These are phyloP conservation scores for Rhizopogon vinicolor DNA, from an alignment of 768 basidiomycete genomes.

Conservation along the genomic window DNA sequence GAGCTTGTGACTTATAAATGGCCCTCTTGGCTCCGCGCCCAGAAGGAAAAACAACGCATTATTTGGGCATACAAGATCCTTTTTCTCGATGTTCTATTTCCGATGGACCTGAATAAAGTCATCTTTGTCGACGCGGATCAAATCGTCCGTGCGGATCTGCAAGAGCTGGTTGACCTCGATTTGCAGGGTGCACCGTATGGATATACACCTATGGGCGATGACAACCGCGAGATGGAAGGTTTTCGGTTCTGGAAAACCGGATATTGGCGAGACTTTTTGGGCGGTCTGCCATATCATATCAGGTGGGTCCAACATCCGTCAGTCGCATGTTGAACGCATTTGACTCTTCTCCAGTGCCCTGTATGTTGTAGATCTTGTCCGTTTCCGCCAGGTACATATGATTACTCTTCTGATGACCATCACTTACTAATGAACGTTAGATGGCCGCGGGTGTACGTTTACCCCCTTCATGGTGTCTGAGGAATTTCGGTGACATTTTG, in stretches of 20 bases:
- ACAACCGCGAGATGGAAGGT: conserved; percentile 92
- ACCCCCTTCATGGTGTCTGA: not conserved
- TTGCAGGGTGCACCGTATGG: conserved; percentile 92
- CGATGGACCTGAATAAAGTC: conserved; percentile 98
- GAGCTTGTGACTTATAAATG: conserved; percentile 99
- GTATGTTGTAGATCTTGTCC: conserved; percentile 92
- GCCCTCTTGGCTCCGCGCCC: conserved; percentile 96
- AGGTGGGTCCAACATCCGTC: conserved; percentile 45
- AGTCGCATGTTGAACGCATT: not conserved
- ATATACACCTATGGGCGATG: conserved; percentile 97
- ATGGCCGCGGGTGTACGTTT: conserved; percentile 54
- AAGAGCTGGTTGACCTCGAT: conserved; percentile 92
- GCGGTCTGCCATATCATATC: conserved; percentile 89
- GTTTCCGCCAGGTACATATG: conserved; percentile 76
- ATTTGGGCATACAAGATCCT: conserved; percentile 99
- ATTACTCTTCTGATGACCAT: not conserved
- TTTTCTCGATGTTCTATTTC: conserved; percentile 98
- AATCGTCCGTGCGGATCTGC: conserved; percentile 93
- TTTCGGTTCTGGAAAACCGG: conserved; percentile 99
- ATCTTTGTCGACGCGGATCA: conserved; percentile 99
- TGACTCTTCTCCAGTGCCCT: conserved; percentile 58
- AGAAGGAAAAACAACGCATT: conserved; percentile 96
- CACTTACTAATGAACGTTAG: conserved; percentile 18
- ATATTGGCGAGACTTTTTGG: conserved; percentile 87
- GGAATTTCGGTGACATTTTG: not conserved